phyloP scores from a whole-genome alignment of 164 flowering plant genomes.

The Magnolia changhungtana region DNA sequence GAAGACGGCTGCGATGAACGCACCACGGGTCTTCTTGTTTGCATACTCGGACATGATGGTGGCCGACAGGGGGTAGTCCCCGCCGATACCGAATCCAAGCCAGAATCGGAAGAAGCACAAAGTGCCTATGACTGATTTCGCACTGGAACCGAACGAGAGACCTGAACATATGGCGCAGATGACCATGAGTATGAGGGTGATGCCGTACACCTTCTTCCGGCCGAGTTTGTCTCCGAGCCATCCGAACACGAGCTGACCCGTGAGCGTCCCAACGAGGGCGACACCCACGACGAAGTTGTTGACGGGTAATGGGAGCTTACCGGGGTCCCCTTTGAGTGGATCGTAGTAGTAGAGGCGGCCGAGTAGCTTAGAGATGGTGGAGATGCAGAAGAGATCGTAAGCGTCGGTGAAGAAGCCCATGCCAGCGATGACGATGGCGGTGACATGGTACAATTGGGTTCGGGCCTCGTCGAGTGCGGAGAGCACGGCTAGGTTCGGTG shows the following conservation, averaged over 20 bases:
- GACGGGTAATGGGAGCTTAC: constrained; percentile 34
- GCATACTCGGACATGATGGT: constrained; percentile 30
- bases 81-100: constrained; percentile 28
- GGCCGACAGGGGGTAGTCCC: constrained; percentile 27
- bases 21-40: constrained; percentile 22
- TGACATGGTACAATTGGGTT: constrained; percentile 55
- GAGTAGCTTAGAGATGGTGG: constrained; percentile 46
- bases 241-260: constrained; percentile 54
- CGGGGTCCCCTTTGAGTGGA: constrained; percentile 18
- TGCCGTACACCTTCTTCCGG: constrained; percentile 48
- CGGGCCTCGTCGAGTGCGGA: constrained; percentile 42
- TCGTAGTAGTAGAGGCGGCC: constrained; percentile 52
- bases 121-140: constrained; percentile 32
- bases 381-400: constrained; percentile 44
- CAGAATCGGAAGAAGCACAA: constrained; percentile 38
- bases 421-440: constrained; percentile 48
- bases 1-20: constrained; percentile 24
- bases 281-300: constrained; percentile 44
- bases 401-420: constrained; percentile 73
- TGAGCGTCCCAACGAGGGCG: constrained; percentile 48
- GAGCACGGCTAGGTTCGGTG: constrained; percentile 25
- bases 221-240: constrained; percentile 61
- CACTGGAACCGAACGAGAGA: constrained; percentile 36
- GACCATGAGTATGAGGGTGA: constrained; percentile 60
- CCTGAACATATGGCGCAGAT: constrained; percentile 54